These are phyloP conservation scores for Botrytis medusae DNA, from an alignment of 2,329 filamentous ascomycete species.

Conservation along the genomic window DNA sequence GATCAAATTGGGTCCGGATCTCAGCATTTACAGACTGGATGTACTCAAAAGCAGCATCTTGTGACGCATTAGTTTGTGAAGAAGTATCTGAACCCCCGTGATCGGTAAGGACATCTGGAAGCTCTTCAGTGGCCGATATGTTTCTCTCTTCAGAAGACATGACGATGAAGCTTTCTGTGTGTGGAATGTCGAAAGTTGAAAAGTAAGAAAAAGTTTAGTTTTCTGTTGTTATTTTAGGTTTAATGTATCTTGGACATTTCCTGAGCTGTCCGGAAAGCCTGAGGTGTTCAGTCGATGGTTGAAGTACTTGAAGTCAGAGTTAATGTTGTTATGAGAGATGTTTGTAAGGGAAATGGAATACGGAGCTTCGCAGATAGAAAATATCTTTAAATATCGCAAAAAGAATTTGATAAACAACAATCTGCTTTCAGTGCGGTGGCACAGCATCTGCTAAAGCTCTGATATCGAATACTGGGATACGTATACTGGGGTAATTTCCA, in stretches of 20 bases:
- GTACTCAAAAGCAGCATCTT: neutral
- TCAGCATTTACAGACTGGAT: neutral
- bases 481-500: neutral
- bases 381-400: neutral
- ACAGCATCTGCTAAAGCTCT: neutral
- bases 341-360: neutral
- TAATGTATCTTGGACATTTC: neutral
- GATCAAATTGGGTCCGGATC: neutral
- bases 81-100: neutral
- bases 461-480: no score
- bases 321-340: neutral
- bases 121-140: neutral
- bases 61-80: neutral
- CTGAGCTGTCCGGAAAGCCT: neutral
- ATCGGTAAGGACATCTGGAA: neutral
- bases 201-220: neutral
- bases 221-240: neutral
- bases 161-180: neutral
- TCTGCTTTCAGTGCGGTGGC: neutral
- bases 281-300: neutral
- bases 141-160: neutral
- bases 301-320: neutral
- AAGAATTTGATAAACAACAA: neutral
- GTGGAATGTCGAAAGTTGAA: neutral
- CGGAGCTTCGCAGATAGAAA: no score